Evolutionary conservation across 352 stramenopile genomes (phyloP).

Genomic region (Salisapilia sapeloensis): DNA sequence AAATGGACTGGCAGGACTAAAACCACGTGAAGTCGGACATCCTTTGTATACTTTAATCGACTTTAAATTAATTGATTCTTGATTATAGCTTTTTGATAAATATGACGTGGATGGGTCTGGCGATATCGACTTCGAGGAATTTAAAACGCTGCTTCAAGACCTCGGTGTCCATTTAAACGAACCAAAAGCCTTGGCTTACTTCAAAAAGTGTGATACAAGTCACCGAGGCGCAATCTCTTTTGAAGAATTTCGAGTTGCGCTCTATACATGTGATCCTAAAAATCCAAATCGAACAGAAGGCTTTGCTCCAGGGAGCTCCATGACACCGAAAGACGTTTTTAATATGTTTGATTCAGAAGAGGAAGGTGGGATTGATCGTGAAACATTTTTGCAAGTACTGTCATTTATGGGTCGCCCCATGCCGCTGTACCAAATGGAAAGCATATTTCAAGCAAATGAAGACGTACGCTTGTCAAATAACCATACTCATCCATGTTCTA

Average conservation of each 20-base stretch:
- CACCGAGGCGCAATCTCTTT: slow-evolving; percentile 51
- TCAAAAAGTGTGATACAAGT: slow-evolving; percentile 55
- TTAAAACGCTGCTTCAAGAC: slow-evolving; percentile 47
- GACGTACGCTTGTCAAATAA: slow-evolving; percentile 14
- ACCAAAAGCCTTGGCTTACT: slow-evolving; percentile 59
- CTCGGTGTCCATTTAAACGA: slow-evolving; percentile 38
- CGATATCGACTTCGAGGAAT: slow-evolving; percentile 65
- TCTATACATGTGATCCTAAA: slow-evolving; percentile 71
- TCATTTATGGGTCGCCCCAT: slow-evolving; percentile 49
- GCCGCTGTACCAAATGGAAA: slow-evolving; percentile 42
- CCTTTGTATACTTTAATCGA: neutral
- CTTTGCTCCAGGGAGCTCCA: slow-evolving; percentile 46
- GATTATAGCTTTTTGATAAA: slow-evolving; percentile 56
- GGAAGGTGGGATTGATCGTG: slow-evolving; percentile 42
- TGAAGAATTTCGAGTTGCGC: slow-evolving; percentile 56
- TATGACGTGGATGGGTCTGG: slow-evolving; percentile 62
- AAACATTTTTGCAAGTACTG: slow-evolving; percentile 46
- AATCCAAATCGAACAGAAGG: slow-evolving; percentile 46
- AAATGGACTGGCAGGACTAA: slow-evolving; percentile 17
- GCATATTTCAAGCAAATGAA: slow-evolving; percentile 45
- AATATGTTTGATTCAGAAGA: slow-evolving; percentile 68
- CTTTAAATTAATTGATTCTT: neutral
- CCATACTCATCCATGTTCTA: neutral
- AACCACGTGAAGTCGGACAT: slow-evolving; percentile 21
- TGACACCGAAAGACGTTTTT: slow-evolving; percentile 63